Base-by-base conservation (phyloP, 2,329 filamentous ascomycete species). In the Coleophoma eucalyptorum region DNA sequence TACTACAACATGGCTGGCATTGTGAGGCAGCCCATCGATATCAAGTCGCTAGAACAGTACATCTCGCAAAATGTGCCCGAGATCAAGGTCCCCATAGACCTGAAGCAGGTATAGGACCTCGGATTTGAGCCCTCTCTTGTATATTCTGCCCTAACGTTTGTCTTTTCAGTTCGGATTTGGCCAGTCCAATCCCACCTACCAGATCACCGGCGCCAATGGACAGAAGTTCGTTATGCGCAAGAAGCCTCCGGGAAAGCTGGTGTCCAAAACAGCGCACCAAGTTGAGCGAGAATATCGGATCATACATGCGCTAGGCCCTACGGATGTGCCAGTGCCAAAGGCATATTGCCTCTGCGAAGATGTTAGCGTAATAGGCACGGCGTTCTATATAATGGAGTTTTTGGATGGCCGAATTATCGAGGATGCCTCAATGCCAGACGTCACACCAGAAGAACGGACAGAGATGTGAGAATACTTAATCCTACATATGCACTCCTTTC, bases 311-410 rank as follows among this genome's bases (percentile, higher is more conserved):
- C 79, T 97, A 32, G 82, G 84, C 56, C 74, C 72, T 49, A 95
- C 90, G 18, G 84, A 89, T 65, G 91, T 97, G 8, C 89, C 92
- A 0, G 90, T 96, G 0, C 94, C 94, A 4, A 86, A 81, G 67
- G 83, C 90, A 11, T 87, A 90, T 68, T 87, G 86, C 63, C 80
- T 97, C 16, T 99, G 94, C 72, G 87, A 95, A 69, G 92, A 97
- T 71, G 74, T 77, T 38, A 72, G 70, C 51, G 77, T 97, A 35
- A 77, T 97, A 56, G 94, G 92, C 50, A 97, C 92, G 7, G 82
- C 91, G 5, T 99, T 97, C 70, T 97, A 99, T 73, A 86, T 97
- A 65, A 97, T 99, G 94, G 86, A 90, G 67, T 97, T 94, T 67
- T 78, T 97, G 54, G 88, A 96, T 65, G 94, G 94, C 18, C 86